Evolutionary conservation across 2,329 filamentous ascomycete genomes (phyloP), one percentile per base, ranked within the genome.

Genomic region (Penicillium freii): DNA sequence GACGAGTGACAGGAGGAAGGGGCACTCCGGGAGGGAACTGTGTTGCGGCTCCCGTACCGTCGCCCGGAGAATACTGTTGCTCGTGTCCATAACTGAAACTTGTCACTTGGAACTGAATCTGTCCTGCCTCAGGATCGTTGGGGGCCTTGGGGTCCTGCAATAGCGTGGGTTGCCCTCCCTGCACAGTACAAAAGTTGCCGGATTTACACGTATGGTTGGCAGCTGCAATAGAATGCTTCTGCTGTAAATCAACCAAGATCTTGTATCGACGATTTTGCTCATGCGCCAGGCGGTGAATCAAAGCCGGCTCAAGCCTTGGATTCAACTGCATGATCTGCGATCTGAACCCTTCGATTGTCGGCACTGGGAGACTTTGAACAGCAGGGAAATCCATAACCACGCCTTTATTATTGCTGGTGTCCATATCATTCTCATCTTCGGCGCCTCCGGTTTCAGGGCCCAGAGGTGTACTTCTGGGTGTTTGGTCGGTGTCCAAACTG

Each of bases 201-300:
- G 85, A 86, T 11, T 81, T 66, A 69, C 91, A 95, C 19, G 77
- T 82, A 8, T 75, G 66, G 47, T 79, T 79, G 27, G 79, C 79
- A 46, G 82, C 80, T 1, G 86, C 77, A 69, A 96, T 39, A 4
- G 49, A 33, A 31, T 56, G 92, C 66, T 88, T 88, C 55, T 90
- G 80, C 68, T 86, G 88, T 60, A 82, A 78, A 38, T 85, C 87
- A 31, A 93, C 79, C 17, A 97, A 78, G 29, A 84, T 84, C 72
- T 92, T 94, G 74, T 92, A 96, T 54, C 92, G 85, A 58, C 86
- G 80, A 46, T 88, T 79, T 71, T 96, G 91, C 68, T 96, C 91
- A 62, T 90, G 84, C 0, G 89, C 90, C 64, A 96, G 89, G 45
- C 92, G 87, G 31, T 94, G 89, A 15, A 93, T 84, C 62, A 97